Evolutionary conservation across 1,284 basidiomycete species (phyloP).

Genomic region (Mycena citricolor): DNA sequence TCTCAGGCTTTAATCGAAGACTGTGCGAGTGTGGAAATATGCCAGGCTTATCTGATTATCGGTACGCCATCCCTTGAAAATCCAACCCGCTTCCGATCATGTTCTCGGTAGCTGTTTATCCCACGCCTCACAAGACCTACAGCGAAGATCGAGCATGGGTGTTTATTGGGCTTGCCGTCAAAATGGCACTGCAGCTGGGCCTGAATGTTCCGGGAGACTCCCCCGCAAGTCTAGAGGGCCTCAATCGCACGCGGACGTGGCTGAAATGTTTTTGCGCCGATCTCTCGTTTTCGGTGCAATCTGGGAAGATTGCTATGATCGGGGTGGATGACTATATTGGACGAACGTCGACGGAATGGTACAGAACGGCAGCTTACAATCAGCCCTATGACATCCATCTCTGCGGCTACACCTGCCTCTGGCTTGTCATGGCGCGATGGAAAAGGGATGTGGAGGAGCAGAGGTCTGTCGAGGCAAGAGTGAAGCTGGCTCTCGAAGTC

Average conservation of each 20-base stretch:
- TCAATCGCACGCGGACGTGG: conserved; percentile 65
- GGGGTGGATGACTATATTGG: conserved; percentile 58
- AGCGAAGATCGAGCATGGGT: conserved; percentile 46
- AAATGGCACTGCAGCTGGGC: conserved; percentile 52
- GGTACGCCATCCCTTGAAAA: no score
- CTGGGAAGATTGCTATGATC: conserved; percentile 65
- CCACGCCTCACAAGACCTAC: conserved; percentile 55
- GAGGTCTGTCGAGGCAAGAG: conserved; percentile 1
- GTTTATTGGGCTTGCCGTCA: conserved; percentile 59
- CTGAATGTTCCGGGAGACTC: conserved; percentile 50
- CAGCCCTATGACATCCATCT: conserved; percentile 53
- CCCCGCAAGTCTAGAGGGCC: conserved; percentile 37
- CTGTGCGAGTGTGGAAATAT: conserved; percentile 50
- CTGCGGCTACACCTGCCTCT: conserved; percentile 51
- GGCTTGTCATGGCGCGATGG: conserved; percentile 50
- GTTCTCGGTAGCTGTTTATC: conserved; percentile 50
- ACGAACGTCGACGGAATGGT: conserved; percentile 54
- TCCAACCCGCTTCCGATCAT: no score
- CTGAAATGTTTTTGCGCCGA: conserved; percentile 67
- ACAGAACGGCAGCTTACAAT: conserved; percentile 42
- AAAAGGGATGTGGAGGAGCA: conserved; percentile 32
- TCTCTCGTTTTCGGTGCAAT: conserved; percentile 61
- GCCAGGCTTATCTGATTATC: conserved; percentile 50
- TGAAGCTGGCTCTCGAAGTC: conserved; percentile 20
- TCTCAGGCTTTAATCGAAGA: conserved; percentile 51